phyloP scores from a whole-genome alignment of 2,329 filamentous ascomycete genomes.

The Trichoderma afroharzianum region DNA sequence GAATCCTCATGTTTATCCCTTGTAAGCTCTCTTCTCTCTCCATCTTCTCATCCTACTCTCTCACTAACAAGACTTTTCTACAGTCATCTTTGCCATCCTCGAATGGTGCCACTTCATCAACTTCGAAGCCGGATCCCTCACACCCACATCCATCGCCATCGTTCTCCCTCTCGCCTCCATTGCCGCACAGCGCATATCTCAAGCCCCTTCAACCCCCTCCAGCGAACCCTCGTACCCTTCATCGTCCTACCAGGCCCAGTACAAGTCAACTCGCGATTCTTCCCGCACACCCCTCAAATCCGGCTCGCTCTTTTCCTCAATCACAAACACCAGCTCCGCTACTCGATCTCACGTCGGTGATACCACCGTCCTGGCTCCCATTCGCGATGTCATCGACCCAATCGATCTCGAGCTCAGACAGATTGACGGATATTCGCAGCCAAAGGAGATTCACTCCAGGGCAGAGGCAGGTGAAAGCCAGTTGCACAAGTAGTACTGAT shows the following conservation, averaged over 20 bases:
- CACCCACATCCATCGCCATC: constrained; percentile 47
- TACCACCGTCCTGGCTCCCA: not conserved
- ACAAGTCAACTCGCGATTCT: constrained; percentile 16
- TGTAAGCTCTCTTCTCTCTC: constrained; percentile 33
- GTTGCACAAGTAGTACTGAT: constrained; percentile 7
- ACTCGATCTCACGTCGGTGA: not conserved
- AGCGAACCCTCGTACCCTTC: constrained; percentile 17
- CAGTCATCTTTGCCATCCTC: constrained; percentile 50
- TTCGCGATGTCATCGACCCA: constrained; percentile 24
- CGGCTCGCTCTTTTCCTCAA: constrained; percentile 24
- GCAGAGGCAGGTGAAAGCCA: constrained; percentile 20
- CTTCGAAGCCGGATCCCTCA: constrained; percentile 50
- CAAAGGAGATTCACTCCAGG: not conserved
- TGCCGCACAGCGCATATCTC: constrained; percentile 45
- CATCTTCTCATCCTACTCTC: not conserved
- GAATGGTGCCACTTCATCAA: constrained; percentile 40
- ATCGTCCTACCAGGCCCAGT: constrained; percentile 22
- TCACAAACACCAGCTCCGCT: constrained; percentile 12
- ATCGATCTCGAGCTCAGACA: constrained; percentile 33
- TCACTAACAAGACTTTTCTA: not conserved
- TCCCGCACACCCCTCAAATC: constrained; percentile 25
- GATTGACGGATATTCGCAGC: constrained; percentile 21
- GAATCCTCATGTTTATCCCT: constrained; percentile 54
- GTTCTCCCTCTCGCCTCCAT: constrained; percentile 52
- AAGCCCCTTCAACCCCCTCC: constrained; percentile 21